These are phyloP conservation scores for Penicillium riverlandense DNA, from an alignment of 495 filamentous ascomycete genomes.

Conservation along the genomic window DNA sequence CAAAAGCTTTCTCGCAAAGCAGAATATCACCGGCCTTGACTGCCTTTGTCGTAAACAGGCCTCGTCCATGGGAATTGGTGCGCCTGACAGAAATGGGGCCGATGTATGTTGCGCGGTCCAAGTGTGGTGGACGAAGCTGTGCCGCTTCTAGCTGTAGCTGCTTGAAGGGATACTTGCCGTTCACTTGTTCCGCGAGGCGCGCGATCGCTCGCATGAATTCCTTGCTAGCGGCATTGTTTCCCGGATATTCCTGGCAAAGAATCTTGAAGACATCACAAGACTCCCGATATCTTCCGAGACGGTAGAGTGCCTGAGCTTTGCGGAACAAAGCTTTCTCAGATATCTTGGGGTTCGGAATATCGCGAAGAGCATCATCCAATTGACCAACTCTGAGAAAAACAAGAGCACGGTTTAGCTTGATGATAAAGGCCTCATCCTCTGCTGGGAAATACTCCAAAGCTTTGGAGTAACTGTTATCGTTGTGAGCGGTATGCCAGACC, in stretches of 20 bases:
- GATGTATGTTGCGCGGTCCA: slow-evolving; percentile 42
- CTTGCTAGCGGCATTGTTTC: slow-evolving; percentile 9
- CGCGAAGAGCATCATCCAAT: slow-evolving; percentile 38
- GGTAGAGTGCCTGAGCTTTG: slow-evolving; percentile 37
- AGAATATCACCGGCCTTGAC: slow-evolving; percentile 46
- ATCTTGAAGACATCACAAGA: slow-evolving; percentile 14
- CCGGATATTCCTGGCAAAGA: slow-evolving; percentile 15
- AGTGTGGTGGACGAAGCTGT: slow-evolving; percentile 16
- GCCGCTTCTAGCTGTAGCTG: slow-evolving; percentile 24
- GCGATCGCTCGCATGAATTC: slow-evolving; percentile 5
- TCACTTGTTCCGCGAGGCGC: slow-evolving; percentile 8
- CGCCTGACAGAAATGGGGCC: slow-evolving; percentile 17
- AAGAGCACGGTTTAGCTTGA: slow-evolving; percentile 34
- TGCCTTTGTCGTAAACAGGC: slow-evolving; percentile 39
- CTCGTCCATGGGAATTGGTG: slow-evolving; percentile 23
- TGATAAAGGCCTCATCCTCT: slow-evolving; percentile 5
- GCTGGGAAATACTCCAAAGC: slow-evolving; percentile 13
- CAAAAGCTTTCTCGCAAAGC: slow-evolving; percentile 50
- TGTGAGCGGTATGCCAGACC: too few relatives aligned
- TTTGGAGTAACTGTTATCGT: slow-evolving; percentile 15
- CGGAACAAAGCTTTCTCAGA: slow-evolving; percentile 39
- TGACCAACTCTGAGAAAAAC: slow-evolving; percentile 31
- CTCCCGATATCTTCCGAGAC: slow-evolving; percentile 28
- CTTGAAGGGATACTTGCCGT: slow-evolving; percentile 35
- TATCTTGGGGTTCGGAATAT: slow-evolving; percentile 14